phyloP scores from a whole-genome alignment of 1,284 basidiomycete species.

The Meira miltonrushii region DNA sequence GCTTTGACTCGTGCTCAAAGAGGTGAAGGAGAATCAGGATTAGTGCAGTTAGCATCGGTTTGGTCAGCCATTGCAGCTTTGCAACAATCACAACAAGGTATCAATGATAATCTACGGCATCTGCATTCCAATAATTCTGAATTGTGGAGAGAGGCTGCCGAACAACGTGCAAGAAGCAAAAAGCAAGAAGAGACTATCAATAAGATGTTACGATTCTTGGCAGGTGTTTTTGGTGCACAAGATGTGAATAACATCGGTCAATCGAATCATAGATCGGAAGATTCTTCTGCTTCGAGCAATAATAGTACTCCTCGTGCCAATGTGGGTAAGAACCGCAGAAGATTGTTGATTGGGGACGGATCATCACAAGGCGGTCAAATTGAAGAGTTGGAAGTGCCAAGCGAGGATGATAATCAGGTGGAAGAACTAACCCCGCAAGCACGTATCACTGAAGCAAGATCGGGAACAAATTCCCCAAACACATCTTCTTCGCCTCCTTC shows the following conservation, averaged over 20 bases:
- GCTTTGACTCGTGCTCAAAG: constrained; percentile 14
- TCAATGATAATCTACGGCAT: constrained; percentile 79
- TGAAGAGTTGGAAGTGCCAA: constrained; percentile 8
- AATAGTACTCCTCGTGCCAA: constrained; percentile 52
- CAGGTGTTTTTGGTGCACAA: constrained; percentile 77
- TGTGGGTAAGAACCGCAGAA: constrained; percentile 14
- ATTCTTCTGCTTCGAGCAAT: constrained; percentile 55
- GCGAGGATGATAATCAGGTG: constrained; percentile 1
- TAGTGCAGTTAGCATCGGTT: constrained; percentile 55
- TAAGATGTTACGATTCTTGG: constrained; percentile 86
- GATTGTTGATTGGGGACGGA: constrained; percentile 15
- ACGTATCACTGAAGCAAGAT: constrained; percentile 24
- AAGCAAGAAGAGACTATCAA: constrained; percentile 97
- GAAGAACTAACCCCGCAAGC: constrained; percentile 4
- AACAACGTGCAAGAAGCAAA: constrained; percentile 71
- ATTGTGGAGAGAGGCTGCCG: constrained; percentile 85
- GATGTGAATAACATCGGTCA: constrained; percentile 26
- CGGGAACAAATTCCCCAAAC: constrained; percentile 20
- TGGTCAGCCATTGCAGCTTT: constrained; percentile 80
- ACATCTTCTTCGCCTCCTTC: constrained; percentile 4
- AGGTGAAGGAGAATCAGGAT: constrained; percentile 25
- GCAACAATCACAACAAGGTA: constrained; percentile 81
- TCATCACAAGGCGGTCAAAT: not conserved
- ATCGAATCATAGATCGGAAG: constrained; percentile 46
- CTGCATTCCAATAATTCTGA: constrained; percentile 81